Percentiles rank a stretch among this genome's conserved stretches.
These are phyloP conservation scores for Fonsecaea pedrosoi DNA, from an alignment of 2,329 filamentous ascomycete species.

Conservation along the genomic window DNA sequence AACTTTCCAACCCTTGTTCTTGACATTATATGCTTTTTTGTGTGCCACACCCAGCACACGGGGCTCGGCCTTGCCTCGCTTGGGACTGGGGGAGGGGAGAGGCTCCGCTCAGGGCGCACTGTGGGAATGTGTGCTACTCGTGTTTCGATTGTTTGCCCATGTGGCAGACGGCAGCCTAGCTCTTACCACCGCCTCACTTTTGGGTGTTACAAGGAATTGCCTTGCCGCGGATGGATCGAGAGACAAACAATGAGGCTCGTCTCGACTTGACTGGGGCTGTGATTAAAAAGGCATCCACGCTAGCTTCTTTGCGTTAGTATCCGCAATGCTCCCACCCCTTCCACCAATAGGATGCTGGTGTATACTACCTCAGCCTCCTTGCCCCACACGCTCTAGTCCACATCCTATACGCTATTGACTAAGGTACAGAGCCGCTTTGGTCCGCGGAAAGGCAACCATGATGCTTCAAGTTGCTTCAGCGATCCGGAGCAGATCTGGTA, in stretches of 20 bases:
- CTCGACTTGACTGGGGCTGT: conserved; percentile 9
- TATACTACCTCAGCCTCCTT: conserved; percentile 12
- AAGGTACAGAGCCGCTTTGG: conserved; percentile 13
- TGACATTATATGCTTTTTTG: not conserved
- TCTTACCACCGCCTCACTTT: conserved; percentile 13
- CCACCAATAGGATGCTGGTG: not conserved
- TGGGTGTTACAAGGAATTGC: conserved; percentile 17
- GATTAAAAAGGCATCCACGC: conserved; percentile 7
- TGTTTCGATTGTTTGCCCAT: conserved; percentile 15
- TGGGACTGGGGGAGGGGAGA: not conserved
- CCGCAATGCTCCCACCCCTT: not conserved
- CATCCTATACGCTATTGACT: conserved; percentile 2
- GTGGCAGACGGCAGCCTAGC: conserved; percentile 16
- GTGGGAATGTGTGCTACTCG: conserved; percentile 10
- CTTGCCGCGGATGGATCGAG: conserved; percentile 1
- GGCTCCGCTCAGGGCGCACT: not conserved
- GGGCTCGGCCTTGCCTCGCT: not conserved
- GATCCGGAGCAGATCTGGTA: not conserved
- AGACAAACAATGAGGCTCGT: conserved; percentile 4
- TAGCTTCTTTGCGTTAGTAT: not conserved
- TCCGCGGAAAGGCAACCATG: conserved; percentile 19
- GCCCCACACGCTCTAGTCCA: not conserved
- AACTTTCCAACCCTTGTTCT: conserved; percentile 9
- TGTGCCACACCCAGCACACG: not conserved
- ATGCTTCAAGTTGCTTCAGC: not conserved